A percentile compares a stretch with the other conserved stretches of the same genome.
These are phyloP conservation scores for Zoysia pacifica DNA, from an alignment of 176 grass and related monocot species.

Conservation along the genomic window DNA sequence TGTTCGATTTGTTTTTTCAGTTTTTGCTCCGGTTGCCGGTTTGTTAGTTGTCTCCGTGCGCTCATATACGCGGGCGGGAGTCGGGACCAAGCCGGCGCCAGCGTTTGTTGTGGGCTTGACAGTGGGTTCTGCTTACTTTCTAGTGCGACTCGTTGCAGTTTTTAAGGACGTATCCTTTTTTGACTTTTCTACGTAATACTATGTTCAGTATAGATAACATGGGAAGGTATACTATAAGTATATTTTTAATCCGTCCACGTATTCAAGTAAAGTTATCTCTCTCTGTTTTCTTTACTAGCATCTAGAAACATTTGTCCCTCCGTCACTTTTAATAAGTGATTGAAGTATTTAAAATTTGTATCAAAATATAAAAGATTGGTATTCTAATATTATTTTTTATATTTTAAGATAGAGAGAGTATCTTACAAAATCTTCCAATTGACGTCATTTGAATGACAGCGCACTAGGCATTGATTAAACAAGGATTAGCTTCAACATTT, in stretches of 20 bases:
- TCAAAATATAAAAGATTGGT: no score
- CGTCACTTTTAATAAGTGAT: no score
- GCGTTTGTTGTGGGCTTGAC: background rate
- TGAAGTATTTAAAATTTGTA: no score
- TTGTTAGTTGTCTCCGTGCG: conserved; percentile 18
- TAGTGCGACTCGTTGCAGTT: background rate
- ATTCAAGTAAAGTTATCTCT: background rate
- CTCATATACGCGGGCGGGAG: conserved; percentile 2
- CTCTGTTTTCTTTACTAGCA: no score
- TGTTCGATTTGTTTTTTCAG: background rate
- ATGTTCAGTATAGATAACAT: background rate
- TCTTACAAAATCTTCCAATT: background rate
- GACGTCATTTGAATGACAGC: background rate
- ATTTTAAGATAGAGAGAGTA: background rate
- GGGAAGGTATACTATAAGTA: background rate
- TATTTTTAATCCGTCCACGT: background rate
- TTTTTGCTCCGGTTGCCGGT: background rate
- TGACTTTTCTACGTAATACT: background rate
- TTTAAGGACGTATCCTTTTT: background rate
- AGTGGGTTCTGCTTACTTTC: background rate
- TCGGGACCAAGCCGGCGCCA: background rate
- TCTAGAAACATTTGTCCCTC: no score
- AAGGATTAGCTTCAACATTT: background rate
- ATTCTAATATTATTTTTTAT: no score
- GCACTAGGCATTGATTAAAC: background rate